A percentile compares a stretch with the other conserved stretches of the same genome.
These are phyloP conservation scores for Fusarium nodosum DNA, from an alignment of 2,329 filamentous ascomycete species.

Conservation along the genomic window DNA sequence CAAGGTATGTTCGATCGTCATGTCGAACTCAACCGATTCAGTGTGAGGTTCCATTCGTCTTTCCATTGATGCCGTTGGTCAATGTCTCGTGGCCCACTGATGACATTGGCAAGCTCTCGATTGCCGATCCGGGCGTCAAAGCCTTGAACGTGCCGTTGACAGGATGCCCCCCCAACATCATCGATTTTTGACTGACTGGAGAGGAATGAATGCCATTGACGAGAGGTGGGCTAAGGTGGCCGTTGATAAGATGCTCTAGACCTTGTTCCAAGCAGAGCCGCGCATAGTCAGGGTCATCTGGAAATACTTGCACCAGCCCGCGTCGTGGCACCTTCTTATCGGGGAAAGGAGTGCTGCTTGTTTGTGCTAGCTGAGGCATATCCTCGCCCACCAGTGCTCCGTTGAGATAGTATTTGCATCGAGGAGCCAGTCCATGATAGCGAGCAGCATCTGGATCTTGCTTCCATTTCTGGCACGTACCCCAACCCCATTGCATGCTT, in stretches of 20 bases:
- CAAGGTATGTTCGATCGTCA: slow-evolving; percentile 27
- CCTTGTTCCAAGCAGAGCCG: slow-evolving; percentile 69
- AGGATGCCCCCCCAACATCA: slow-evolving; percentile 42
- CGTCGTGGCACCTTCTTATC: slow-evolving; percentile 69
- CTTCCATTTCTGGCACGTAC: slow-evolving; percentile 68
- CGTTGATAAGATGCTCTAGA: slow-evolving; percentile 66
- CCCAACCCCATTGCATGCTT: slow-evolving; percentile 59
- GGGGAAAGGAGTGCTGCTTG: slow-evolving; percentile 68
- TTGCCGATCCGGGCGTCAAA: slow-evolving; percentile 35
- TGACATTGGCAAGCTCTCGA: slow-evolving; percentile 33
- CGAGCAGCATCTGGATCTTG: slow-evolving; percentile 67
- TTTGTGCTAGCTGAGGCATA: slow-evolving; percentile 60
- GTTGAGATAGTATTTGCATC: slow-evolving; percentile 70
- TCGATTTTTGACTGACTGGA: slow-evolving; percentile 57
- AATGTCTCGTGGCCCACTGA: slow-evolving; percentile 44
- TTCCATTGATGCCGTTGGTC: slow-evolving; percentile 52
- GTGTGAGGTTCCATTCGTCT: slow-evolving; percentile 35
- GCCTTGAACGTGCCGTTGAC: slow-evolving; percentile 53
- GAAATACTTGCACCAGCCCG: slow-evolving; percentile 65
- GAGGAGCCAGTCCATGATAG: slow-evolving; percentile 68
- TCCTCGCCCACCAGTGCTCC: slow-evolving; percentile 68
- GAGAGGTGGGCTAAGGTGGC: slow-evolving; percentile 59
- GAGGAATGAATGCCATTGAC: slow-evolving; percentile 64
- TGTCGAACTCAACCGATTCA: slow-evolving; percentile 19
- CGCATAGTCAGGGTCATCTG: slow-evolving; percentile 70